A percentile compares a stretch with the other conserved stretches of the same genome.
phyloP scores from a whole-genome alignment of 2,329 filamentous ascomycete genomes.

The Sporothrix variecibatus region DNA sequence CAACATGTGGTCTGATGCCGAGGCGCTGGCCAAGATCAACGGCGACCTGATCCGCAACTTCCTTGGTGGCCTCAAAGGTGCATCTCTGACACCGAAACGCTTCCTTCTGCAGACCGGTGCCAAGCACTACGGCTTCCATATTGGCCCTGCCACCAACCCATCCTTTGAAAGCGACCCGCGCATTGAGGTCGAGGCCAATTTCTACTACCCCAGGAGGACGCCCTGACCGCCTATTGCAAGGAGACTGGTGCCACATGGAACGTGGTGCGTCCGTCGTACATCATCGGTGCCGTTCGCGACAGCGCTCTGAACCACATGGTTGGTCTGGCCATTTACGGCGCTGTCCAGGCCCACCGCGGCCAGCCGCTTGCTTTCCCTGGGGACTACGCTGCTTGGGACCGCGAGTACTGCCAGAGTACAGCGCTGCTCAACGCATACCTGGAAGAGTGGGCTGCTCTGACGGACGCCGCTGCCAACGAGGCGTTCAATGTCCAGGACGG shows the following conservation, averaged over 20 bases:
- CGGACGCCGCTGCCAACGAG: slow-evolving; percentile 44
- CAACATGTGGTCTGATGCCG: slow-evolving; percentile 50
- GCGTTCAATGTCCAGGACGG: slow-evolving; percentile 53
- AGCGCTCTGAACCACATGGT: slow-evolving; percentile 53
- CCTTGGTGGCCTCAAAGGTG: slow-evolving; percentile 44
- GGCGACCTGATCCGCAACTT: slow-evolving; percentile 50
- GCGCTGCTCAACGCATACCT: slow-evolving; percentile 52
- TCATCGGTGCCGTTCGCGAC: slow-evolving; percentile 52
- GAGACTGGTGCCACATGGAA: slow-evolving; percentile 45
- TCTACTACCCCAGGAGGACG: slow-evolving; percentile 59
- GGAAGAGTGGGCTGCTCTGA: slow-evolving; percentile 52
- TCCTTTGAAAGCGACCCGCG: slow-evolving; percentile 50
- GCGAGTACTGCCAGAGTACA: slow-evolving; percentile 44
- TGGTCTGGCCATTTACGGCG: slow-evolving; percentile 52
- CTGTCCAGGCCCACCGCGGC: slow-evolving; percentile 40
- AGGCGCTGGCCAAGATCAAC: slow-evolving; percentile 53
- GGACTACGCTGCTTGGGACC: slow-evolving; percentile 48
- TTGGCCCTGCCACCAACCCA: slow-evolving; percentile 47
- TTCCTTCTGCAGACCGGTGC: slow-evolving; percentile 54
- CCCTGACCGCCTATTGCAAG: slow-evolving; percentile 46
- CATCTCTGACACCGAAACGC: slow-evolving; percentile 41
- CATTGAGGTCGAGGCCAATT: slow-evolving; percentile 48
- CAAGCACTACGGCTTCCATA: slow-evolving; percentile 55
- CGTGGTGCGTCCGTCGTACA: slow-evolving; percentile 49
- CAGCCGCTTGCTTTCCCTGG: slow-evolving; percentile 46